Conservation (phyloP, 2,329 filamentous ascomycete species). For the Ophiocordyceps camponoti-rufipedis region DNA sequence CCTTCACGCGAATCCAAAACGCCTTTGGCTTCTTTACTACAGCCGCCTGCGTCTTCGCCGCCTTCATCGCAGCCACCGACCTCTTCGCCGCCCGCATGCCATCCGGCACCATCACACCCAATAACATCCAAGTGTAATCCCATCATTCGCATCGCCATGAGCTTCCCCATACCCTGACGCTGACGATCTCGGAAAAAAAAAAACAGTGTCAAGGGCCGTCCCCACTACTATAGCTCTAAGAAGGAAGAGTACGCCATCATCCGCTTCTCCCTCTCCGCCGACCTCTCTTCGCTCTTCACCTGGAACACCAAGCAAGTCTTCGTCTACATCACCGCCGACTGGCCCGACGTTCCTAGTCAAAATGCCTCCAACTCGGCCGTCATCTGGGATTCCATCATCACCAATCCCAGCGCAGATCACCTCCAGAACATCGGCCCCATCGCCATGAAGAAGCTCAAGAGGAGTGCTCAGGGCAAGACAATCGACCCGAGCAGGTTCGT, state of each 20-base stretch:
- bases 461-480: constrained; percentile 38
- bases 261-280: constrained; percentile 80
- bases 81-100: constrained; percentile 53
- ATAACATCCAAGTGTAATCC: constrained; percentile 68
- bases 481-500: constrained; percentile 38
- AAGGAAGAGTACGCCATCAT: constrained; percentile 93
- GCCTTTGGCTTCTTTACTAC: constrained; percentile 98
- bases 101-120: constrained; percentile 38
- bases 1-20: constrained; percentile 70
- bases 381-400: constrained; percentile 94
- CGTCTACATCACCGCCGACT: constrained; percentile 79
- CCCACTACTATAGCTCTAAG: constrained; percentile 88
- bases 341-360: constrained; percentile 22
- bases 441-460: constrained; percentile 42
- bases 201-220: constrained; percentile 62
- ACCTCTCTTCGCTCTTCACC: constrained; percentile 82
- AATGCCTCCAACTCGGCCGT: constrained; percentile 51
- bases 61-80: constrained; percentile 65
- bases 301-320: constrained; percentile 99
- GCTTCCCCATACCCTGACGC: neutral
- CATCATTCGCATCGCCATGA: no score
- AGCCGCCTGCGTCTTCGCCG: constrained; percentile 66
- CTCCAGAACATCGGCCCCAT: constrained; percentile 40
- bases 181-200: neutral
- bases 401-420: constrained; percentile 47